These are phyloP conservation scores for Thelonectria olida DNA, from an alignment of 2,329 filamentous ascomycete genomes.

Conservation along the genomic window DNA sequence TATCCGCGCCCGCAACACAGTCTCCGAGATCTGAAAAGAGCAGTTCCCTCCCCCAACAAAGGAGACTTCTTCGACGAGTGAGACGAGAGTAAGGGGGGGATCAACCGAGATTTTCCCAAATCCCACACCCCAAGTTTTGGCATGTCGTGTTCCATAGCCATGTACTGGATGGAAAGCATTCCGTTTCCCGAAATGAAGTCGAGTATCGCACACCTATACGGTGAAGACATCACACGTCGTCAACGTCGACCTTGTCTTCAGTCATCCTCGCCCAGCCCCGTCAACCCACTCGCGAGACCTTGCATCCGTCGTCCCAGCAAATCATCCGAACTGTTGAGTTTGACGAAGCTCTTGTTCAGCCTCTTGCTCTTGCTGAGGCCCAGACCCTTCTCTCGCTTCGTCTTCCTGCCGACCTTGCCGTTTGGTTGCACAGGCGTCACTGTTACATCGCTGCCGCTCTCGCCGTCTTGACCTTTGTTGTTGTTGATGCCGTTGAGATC, in stretches of 20 bases:
- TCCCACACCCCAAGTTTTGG: neutral
- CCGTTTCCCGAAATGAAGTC: conserved; percentile 17
- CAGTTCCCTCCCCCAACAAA: neutral
- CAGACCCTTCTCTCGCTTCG: conserved; percentile 40
- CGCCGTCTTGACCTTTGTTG: conserved; percentile 25
- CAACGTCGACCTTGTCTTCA: conserved; percentile 26
- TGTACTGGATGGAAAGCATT: conserved; percentile 2
- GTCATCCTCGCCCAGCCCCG: conserved; percentile 57
- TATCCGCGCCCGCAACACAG: conserved; percentile 21
- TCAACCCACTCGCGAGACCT: conserved; percentile 63
- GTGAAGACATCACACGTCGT: neutral
- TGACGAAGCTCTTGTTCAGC: conserved; percentile 59
- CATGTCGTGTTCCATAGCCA: no score
- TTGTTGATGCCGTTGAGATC: neutral
- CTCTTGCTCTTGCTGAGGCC: conserved; percentile 48
- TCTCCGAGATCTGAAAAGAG: conserved; percentile 27
- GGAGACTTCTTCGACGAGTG: neutral
- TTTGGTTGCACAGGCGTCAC: conserved; percentile 30
- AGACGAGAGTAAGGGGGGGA: neutral
- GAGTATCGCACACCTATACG: conserved; percentile 8
- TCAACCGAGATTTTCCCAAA: neutral
- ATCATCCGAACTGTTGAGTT: conserved; percentile 67
- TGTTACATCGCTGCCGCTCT: conserved; percentile 28
- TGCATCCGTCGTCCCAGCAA: conserved; percentile 67
- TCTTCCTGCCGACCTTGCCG: conserved; percentile 36